Base-by-base conservation (phyloP, 805 yeast genomes). In the Yamadazyma laniorum region DNA sequence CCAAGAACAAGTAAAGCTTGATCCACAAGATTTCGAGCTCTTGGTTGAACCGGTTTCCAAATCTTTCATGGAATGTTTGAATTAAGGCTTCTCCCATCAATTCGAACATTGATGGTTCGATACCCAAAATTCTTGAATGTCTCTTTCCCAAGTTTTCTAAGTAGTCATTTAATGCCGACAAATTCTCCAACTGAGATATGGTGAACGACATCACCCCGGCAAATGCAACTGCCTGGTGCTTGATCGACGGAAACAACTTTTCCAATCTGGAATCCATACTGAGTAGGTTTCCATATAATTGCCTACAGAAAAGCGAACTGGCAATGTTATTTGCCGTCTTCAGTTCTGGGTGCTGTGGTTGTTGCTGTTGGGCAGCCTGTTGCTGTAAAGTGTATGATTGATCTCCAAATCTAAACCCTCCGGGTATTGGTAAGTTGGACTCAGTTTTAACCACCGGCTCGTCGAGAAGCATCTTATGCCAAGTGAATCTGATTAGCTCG, bases 221-320 rank as follows among this genome's bases (percentile, higher is more conserved):
- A 65, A 86, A 82, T 6, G 90, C 75, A 12, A 79, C 75, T 1
- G 93, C 88, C 61, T 87, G 95, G 54, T 84, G 89, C 45, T 75
- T 74, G 46, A 85, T 77, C 5, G 85, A 77, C 0, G 95, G 95
- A 56, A 83, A 85, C 53, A 79, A 55, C 27, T 65, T 69, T 48
- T 81, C 87, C 44, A 87, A 65, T 11, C 63, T 64, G 0, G 86
- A 80, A 47, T 74, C 77, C 74, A 77, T 74, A 0, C 75, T 58
- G 26, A 85, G 63, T 35, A 86, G 60, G 52, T 85, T 86, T 36
- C 79, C 74, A 60, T 85, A 86, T 53, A 86, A 75, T 56, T 86
- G 95, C 37, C 80, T 71, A 52, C 91, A 84, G 55, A 86, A 86
- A 21, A 83, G 60, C 1, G 86, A 78, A 19, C 57, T 50, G 2